A percentile compares a stretch with the other conserved stretches of the same genome.
Conservation (phyloP, 2,329 filamentous ascomycete species). For the Colletotrichum sp. region DNA sequence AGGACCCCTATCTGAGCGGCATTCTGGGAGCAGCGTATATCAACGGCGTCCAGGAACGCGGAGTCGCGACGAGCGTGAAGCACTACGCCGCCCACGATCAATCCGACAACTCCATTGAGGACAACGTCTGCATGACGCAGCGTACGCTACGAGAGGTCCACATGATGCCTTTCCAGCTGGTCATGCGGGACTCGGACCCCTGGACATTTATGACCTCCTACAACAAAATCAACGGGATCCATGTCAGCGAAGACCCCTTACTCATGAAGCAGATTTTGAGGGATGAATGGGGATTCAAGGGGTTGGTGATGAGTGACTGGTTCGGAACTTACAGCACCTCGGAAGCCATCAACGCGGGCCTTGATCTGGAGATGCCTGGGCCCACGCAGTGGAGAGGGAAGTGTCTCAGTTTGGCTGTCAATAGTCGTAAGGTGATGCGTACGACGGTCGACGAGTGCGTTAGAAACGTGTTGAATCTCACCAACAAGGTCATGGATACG, state of each 20-base stretch:
- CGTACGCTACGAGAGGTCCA: constrained; percentile 52
- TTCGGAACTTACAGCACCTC: constrained; percentile 59
- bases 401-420: constrained; percentile 9
- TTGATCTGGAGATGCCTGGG: constrained; percentile 67
- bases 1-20: constrained; percentile 52
- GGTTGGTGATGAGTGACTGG: constrained; percentile 66
- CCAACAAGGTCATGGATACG: constrained; percentile 47
- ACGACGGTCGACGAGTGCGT: constrained; percentile 56
- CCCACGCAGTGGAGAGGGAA: constrained; percentile 42
- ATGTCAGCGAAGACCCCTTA: constrained; percentile 57
- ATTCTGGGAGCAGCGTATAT: constrained; percentile 47
- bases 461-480: constrained; percentile 59
- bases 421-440: constrained; percentile 5
- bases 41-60: constrained; percentile 46
- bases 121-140: constrained; percentile 32
- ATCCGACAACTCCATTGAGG: constrained; percentile 24
- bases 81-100: constrained; percentile 43
- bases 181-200: constrained; percentile 55
- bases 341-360: constrained; percentile 52
- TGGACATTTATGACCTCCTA: constrained; percentile 64
- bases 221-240: constrained; percentile 62
- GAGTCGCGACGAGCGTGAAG: constrained; percentile 49
- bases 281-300: constrained; percentile 62
- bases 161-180: constrained; percentile 61
- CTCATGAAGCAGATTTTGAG: constrained; percentile 56